phyloP scores from a whole-genome alignment of 2,329 filamentous ascomycete genomes.

The Penicillium paneum region DNA sequence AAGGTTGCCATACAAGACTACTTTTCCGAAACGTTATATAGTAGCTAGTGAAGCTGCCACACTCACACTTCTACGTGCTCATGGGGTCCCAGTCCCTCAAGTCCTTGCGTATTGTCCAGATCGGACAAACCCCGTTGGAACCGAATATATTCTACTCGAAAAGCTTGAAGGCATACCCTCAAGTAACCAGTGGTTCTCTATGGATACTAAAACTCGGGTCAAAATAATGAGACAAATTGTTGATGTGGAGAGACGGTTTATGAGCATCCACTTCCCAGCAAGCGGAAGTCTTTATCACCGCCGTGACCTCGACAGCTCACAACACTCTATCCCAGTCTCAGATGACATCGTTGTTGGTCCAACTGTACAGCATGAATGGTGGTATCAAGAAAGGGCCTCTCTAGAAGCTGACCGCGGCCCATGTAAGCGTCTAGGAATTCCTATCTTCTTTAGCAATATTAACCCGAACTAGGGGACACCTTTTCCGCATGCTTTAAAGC shows the following conservation, averaged over 20 bases:
- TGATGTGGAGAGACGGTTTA: slow-evolving; percentile 20
- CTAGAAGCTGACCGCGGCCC: slow-evolving; percentile 24
- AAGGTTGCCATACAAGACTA: slow-evolving; percentile 33
- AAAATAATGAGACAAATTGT: slow-evolving; percentile 27
- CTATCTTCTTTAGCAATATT: slow-evolving; percentile 2
- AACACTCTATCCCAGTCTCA: slow-evolving; percentile 6
- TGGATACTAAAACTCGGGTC: slow-evolving; percentile 21
- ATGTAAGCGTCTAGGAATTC: slow-evolving; percentile 13
- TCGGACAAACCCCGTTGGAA: slow-evolving; percentile 34
- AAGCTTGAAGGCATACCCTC: slow-evolving; percentile 31
- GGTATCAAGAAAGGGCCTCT: slow-evolving; percentile 21
- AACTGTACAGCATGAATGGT: slow-evolving; percentile 24
- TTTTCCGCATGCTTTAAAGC: slow-evolving; percentile 18
- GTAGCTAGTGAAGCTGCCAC: slow-evolving; percentile 42
- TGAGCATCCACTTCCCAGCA: slow-evolving; percentile 24
- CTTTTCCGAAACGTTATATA: slow-evolving; percentile 29
- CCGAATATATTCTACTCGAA: slow-evolving; percentile 42
- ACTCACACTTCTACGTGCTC: slow-evolving; percentile 31
- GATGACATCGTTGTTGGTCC: slow-evolving; percentile 24
- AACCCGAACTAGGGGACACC: slow-evolving; percentile 8
- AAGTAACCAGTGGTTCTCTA: slow-evolving; percentile 33
- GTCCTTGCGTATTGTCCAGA: slow-evolving; percentile 36
- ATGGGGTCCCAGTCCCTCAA: slow-evolving; percentile 38
- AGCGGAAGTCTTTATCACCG: slow-evolving; percentile 30
- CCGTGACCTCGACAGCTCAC: slow-evolving; percentile 13